phyloP scores from a whole-genome alignment of 371 early-diverging fungal genomes.

The Circinella minor region DNA sequence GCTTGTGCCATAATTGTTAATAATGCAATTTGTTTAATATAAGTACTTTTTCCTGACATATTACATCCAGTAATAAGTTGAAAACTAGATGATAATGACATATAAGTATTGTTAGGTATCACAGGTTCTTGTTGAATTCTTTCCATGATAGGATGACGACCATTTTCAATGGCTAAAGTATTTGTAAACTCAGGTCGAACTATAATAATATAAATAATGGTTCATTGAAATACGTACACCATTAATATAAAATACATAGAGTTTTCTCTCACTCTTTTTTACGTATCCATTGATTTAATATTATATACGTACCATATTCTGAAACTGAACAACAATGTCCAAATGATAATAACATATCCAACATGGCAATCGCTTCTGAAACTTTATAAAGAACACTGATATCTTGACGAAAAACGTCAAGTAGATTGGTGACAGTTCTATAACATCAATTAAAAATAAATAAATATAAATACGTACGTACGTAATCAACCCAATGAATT shows the following conservation, averaged over 20 bases:
- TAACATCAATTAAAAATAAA: too few relatives aligned
- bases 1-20: conserved; percentile 94
- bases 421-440: conserved; percentile 69
- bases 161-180: conserved; percentile 78
- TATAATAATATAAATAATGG: too few relatives aligned
- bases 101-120: conserved; percentile 84
- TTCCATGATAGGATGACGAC: conserved; percentile 86
- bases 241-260: too few relatives aligned
- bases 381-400: conserved; percentile 76
- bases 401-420: conserved; percentile 58
- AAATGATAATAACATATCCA: conserved; percentile 85
- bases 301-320: conserved; percentile 45
- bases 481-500: too few relatives aligned
- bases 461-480: too few relatives aligned
- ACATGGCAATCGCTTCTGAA: conserved; percentile 80
- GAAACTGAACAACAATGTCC: conserved; percentile 63
- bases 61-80: conserved; percentile 97
- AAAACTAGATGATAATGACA: conserved; percentile 67
- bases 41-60: conserved; percentile 98
- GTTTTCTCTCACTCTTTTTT: too few relatives aligned
- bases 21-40: conserved; percentile 89
- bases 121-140: conserved; percentile 48
- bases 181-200: conserved; percentile 85
- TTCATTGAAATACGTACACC: too few relatives aligned
- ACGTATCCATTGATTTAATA: too few relatives aligned